Percentiles rank a stretch among this genome's conserved stretches.
Evolutionary conservation across 2,329 filamentous ascomycete species (phyloP).

Genomic region (Botrytis byssoidea): DNA sequence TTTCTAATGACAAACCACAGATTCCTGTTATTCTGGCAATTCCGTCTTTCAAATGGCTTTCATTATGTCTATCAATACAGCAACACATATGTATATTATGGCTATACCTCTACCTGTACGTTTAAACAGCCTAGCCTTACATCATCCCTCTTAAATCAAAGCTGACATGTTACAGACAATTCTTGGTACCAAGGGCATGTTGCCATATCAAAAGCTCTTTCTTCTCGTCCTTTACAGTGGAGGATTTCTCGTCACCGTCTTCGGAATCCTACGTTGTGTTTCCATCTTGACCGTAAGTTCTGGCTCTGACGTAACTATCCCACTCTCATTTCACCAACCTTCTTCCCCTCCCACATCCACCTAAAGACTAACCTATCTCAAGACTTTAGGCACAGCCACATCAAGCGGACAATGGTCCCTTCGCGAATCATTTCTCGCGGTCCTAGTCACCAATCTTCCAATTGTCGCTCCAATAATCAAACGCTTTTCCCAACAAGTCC

Average conservation of each 20-base stretch:
- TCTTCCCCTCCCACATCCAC: not conserved
- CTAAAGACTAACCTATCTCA: not conserved
- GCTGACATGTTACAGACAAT: not conserved
- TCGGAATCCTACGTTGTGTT: conserved; percentile 1
- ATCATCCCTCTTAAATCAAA: not conserved
- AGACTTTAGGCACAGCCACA: not conserved
- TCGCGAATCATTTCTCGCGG: conserved; percentile 13
- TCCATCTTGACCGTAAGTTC: conserved; percentile 7
- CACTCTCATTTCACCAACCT: not conserved
- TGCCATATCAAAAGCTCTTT: conserved; percentile 8
- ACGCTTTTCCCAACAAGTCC: not conserved
- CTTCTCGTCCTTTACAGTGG: conserved; percentile 12
- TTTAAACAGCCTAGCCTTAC: not conserved
- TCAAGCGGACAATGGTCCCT: not conserved
- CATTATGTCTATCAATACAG: conserved; percentile 10
- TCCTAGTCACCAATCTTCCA: conserved; percentile 10
- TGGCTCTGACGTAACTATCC: not conserved
- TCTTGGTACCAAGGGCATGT: not conserved
- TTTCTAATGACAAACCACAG: not conserved
- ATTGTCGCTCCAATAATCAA: conserved; percentile 8
- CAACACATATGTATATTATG: conserved; percentile 12
- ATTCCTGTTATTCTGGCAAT: conserved; percentile 11
- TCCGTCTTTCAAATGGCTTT: conserved; percentile 8
- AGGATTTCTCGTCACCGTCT: conserved; percentile 11
- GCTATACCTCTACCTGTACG: conserved; percentile 14